Evolutionary conservation across 768 basidiomycete genomes (phyloP), one percentile per base, ranked within the genome.

Genomic region (Mycena crocata): DNA sequence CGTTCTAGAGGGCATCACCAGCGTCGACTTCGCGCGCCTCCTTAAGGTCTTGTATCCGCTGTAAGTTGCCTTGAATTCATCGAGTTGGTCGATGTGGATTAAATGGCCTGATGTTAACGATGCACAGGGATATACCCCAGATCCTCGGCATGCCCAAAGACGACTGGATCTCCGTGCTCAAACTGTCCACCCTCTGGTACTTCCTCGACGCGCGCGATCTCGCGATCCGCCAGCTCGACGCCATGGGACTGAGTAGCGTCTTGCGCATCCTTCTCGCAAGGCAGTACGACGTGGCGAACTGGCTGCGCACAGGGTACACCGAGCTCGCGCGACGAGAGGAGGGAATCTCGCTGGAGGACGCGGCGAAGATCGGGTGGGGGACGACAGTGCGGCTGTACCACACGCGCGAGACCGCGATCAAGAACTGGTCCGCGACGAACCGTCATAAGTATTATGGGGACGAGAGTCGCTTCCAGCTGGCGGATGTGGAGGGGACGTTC

Each of bases 131-230:
- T 35, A 23, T 54, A 49, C 30, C 37, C 30, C n/a, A 55, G 44
- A 54, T 58, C 40, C 59, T 64, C 9, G 45, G 30, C 39, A n/a
- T 60, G 52, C 45, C 55, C 5, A 66, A 64, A 24, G 75, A 75
- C 1, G 58, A 57, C 26, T 81, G 80, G 80, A 69, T 72, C 37
- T 68, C 74, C 1, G 73, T 79, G 44, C 35, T 75, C 44, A 77
- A 78, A 61, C 51, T 79, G n/a, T 58, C 79, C 6, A 73, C 59
- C 23, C 71, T 79, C 73, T 81, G 80, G 76, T 62, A 70, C 40
- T 73, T 74, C n/a, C 40, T 73, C 6, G 24, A 45, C n/a, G 40
- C 76, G 21, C 61, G 73, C 32, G 56, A 70, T 19, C 59, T 72
- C 39, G 77, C 80, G 12, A 66, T 81, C n/a, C 9, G 67, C 9